A percentile compares a stretch with the other conserved stretches of the same genome.
Conservation (phyloP, 805 yeast genomes). For the Nadsonia fulvescens region DNA sequence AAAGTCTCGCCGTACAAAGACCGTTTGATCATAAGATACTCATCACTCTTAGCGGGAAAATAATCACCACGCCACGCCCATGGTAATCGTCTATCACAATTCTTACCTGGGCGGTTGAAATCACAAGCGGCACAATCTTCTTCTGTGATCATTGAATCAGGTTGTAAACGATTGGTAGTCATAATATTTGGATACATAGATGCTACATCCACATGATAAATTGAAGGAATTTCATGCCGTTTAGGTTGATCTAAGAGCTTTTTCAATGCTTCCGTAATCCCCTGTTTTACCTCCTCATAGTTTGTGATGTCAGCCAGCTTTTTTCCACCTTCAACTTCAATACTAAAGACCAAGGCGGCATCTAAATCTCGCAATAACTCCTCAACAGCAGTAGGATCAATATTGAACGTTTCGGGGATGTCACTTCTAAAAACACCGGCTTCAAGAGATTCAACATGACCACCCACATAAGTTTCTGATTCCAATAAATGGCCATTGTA, state of each 20-base stretch:
- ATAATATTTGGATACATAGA: constrained; percentile 98
- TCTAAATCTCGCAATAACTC: constrained; percentile 59
- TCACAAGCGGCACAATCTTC: constrained; percentile 96
- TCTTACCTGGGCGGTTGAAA: constrained; percentile 86
- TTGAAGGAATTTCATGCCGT: constrained; percentile 63
- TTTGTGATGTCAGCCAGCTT: constrained; percentile 65
- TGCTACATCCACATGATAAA: constrained; percentile 96
- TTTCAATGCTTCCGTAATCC: constrained; percentile 35
- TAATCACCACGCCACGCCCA: constrained; percentile 99
- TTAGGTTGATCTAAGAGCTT: constrained; percentile 43
- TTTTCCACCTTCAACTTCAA: constrained; percentile 56
- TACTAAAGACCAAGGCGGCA: constrained; percentile 61
- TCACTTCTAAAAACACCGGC: constrained; percentile 97
- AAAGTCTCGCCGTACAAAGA: constrained; percentile 66
- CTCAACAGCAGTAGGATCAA: constrained; percentile 71
- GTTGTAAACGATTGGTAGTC: constrained; percentile 94
- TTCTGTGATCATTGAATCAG: constrained; percentile 91
- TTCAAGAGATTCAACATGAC: constrained; percentile 93
- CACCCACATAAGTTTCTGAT: constrained; percentile 96
- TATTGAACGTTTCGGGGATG: constrained; percentile 49
- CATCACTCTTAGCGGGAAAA: constrained; percentile 79
- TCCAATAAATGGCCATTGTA: constrained; percentile 88
- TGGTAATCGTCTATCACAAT: constrained; percentile 75
- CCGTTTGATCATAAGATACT: constrained; percentile 75
- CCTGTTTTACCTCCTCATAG: constrained; percentile 51